A percentile compares a stretch with the other conserved stretches of the same genome.
Evolutionary conservation across 75 land plant genomes (phyloP).

Genomic region (Gnetum montanum): DNA sequence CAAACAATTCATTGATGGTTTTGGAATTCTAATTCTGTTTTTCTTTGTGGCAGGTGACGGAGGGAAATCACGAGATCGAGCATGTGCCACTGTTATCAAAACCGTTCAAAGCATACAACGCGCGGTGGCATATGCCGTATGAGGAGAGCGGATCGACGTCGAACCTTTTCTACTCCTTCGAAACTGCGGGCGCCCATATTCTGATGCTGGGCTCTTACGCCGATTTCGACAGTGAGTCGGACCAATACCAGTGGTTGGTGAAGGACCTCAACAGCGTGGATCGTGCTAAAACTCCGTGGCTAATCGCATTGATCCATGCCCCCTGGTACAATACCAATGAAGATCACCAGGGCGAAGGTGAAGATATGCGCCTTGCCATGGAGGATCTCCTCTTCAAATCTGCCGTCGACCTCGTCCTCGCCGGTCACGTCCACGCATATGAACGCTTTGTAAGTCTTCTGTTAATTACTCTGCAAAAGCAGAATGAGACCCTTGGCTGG

Average conservation of each 20-base stretch:
- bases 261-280: conserved; percentile 29
- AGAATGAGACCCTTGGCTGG: too few relatives aligned
- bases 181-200: conserved; percentile 69
- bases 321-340: conserved; percentile 49
- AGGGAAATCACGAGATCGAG: conserved; percentile 87
- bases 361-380: conserved; percentile 33
- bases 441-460: conserved; percentile 36
- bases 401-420: conserved; percentile 25
- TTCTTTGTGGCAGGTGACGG: conserved; percentile 89
- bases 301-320: conserved; percentile 35
- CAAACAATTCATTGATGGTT: too few relatives aligned
- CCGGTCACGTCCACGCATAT: conserved; percentile 51
- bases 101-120: conserved; percentile 60
- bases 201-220: conserved; percentile 84
- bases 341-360: conserved; percentile 37
- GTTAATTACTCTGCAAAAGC: too few relatives aligned
- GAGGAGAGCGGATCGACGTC: conserved; percentile 52
- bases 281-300: conserved; percentile 34
- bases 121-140: conserved; percentile 81
- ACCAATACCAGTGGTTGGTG: conserved; percentile 70
- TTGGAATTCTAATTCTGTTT: too few relatives aligned
- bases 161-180: conserved; percentile 86
- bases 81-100: conserved; percentile 22
- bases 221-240: conserved; percentile 43
- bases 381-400: conserved; percentile 19